Evolutionary conservation across 805 yeast genomes (phyloP), one percentile per base, ranked within the genome.

Genomic region (Yamadazyma akitaensis): DNA sequence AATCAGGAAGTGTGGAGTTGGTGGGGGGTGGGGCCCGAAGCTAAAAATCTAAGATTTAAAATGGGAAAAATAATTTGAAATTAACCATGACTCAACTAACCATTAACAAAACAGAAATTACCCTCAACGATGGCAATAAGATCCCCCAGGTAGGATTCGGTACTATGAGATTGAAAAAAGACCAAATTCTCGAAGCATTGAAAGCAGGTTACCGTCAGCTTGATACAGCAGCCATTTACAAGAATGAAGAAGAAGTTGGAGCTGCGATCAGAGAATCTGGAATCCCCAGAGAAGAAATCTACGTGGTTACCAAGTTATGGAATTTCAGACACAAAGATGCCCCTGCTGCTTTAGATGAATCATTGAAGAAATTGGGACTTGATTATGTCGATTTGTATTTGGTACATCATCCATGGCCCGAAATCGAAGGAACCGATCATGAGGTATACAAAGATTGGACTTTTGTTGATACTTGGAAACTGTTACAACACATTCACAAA

Each of bases 291-390:
- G 85, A 83, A 48, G 96, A 89, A 37, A 65, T 89, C 51, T 81
- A 81, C 63, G 72, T 89, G 55, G 85, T 86, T 44, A 84, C 96
- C 49, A 89, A 89, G 72, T 73, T 89, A 55, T 89, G 97, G 97
- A 89, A 89, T 75, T 77, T 72, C 55, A 85, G 61, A 76, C 51
- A 53, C 38, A 52, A 56, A n/a, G 58, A 56, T 13, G 62, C 53
- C 3, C 44, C 43, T 3, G 37, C 47, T 17, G 54, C 51, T 19
- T 47, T 59, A 14, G 49, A 53, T 9, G 48, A 49, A 6, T 70
- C 78, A 1, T 63, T 80, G 58, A 52, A 69, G 42, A 73, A 71
- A 32, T 65, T 82, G 58, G 68, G 67, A 0, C 58, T 76, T 30
- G 78, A 75, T 3, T 82, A 82, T 57, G 71, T 81, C 36, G 89